Percentiles rank a stretch among this genome's conserved stretches.
Conservation (phyloP, 2,329 filamentous ascomycete genomes). For the Proliferodiscus dingleyae region DNA sequence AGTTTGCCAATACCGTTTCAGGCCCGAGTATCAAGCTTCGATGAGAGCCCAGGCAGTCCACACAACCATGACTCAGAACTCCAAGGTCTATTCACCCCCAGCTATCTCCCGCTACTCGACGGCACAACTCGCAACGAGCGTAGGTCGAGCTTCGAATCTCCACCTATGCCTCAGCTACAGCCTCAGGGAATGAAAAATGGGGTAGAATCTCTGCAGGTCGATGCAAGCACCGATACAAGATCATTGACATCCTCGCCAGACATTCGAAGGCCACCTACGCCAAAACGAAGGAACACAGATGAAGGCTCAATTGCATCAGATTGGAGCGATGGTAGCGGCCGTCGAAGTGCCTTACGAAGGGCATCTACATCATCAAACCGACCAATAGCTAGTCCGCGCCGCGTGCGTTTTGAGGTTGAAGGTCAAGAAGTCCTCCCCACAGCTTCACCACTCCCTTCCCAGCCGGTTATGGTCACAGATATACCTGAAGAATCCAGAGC, state of each 20-base stretch:
- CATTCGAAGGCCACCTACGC: constrained; percentile 18
- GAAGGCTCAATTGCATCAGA: constrained; percentile 45
- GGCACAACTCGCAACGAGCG: constrained; percentile 26
- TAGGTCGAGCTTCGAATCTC: constrained; percentile 20
- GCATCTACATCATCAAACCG: constrained; percentile 46
- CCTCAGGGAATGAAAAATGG: constrained; percentile 17
- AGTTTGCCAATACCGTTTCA: background rate
- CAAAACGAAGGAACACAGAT: constrained; percentile 29
- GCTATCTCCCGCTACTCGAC: constrained; percentile 58
- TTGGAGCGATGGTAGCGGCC: constrained; percentile 44
- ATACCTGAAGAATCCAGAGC: constrained; percentile 6
- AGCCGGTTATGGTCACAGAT: constrained; percentile 11
- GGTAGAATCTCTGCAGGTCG: constrained; percentile 14
- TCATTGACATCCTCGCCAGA: constrained; percentile 23
- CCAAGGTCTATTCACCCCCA: constrained; percentile 58
- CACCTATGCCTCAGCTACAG: constrained; percentile 5
- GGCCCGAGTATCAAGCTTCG: constrained; percentile 24
- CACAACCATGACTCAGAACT: constrained; percentile 56
- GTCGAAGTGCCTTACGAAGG: constrained; percentile 54
- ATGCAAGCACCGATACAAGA: constrained; percentile 21
- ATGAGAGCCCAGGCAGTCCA: constrained; percentile 38
- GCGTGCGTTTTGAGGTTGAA: constrained; percentile 58
- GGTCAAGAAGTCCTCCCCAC: constrained; percentile 58
- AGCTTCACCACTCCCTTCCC: constrained; percentile 40
- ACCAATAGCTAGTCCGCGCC: constrained; percentile 45